Base-by-base conservation (phyloP, 2,329 filamentous ascomycete species). In the Calonectria pauciramosa region DNA sequence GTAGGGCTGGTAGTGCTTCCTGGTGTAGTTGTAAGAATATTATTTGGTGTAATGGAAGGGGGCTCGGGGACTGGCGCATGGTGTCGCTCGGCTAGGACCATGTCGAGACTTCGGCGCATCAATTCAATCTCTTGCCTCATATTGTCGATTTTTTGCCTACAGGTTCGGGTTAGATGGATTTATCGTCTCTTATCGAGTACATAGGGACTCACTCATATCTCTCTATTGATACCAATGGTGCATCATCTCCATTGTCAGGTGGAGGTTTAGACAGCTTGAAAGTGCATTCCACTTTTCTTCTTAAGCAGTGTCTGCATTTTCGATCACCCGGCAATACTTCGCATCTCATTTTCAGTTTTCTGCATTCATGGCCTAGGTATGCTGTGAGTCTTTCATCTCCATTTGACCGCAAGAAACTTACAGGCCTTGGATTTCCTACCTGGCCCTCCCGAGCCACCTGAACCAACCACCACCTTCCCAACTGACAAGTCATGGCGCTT, bases 141-240 rank as follows among this genome's bases (percentile, higher is more conserved):
- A 4, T 56, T 63, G 32, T 82, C 80, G 9, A 82, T 77, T 60
- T 81, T 82, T 85, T 85, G 74, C 32, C 74, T 76, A 32, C 1
- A 26, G 32, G 26, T 9, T 16, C 34, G 38, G 2, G 11, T 59
- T 59, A 59, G 54, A 38, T n/a, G 20, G 14, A 20, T 34, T 8
- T 18, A 44, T 10, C 1, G n/a, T 44, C 41, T 18, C 18, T 44
- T 44, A 44, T 44, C 41, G 18, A 14, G 13, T 4, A 23, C 36
- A 6, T 2, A 28, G 4, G 9, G 1, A 30, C 66, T 41, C 34
- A 71, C 75, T 77, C 73, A 28, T 75, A 68, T 75, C 70, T 73
- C 41, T 75, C 75, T 4, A 72, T 68, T 6, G 75, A 52, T 13
- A 34, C 32, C 3, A n/a, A 10, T 9, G 56, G 32, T 30, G 49